Base-by-base conservation (phyloP, 2,329 filamentous ascomycete species). In the Dactylellina sp. region DNA sequence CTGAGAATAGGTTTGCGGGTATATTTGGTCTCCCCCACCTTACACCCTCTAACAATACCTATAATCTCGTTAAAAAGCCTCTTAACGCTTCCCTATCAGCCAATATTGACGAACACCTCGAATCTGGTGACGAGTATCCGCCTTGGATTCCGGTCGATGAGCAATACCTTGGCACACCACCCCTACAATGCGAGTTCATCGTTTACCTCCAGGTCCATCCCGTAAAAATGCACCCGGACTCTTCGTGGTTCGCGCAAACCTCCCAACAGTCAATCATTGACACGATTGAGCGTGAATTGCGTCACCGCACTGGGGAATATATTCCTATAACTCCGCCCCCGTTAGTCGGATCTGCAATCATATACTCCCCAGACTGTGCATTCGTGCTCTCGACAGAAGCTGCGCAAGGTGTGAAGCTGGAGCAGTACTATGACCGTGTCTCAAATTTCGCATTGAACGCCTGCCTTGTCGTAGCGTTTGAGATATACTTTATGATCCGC, bases 21-120 rank as follows among this genome's bases (percentile, higher is more conserved):
- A 89, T 98, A 64, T 96, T 96, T 80, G 91, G 89, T 1, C 83
- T 98, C 50, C 93, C 95, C 24, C 93, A 98, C 81, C 85, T 99
- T 57, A 85, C 91, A 0, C 86, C 91, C 14, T 86, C 85, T 4
- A 79, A 83, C 20, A 82, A 83, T 64, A 82, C 84, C 1, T 89
- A 87, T 77, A 81, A 80, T 4, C 76, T 79, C 0, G 78, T 82
- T 2, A 89, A 82, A 79, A 83, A 83, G 56, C 82, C 96, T 14
- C 84, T 98, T 37, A 91, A 94, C 78, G 84, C 86, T 76, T 93
- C 91, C 0, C 83, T 97, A 12, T 85, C 87, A 18, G 84, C 87
- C 59, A 86, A 88, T 0, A 87, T 97, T 1, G 81, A 86, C n/a
- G 85, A 84, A 35, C 90, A 91, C 79, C 86, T 88, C 79, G 82